Conservation (phyloP, 495 filamentous ascomycete genomes). For the Rhizodiscina lignyota region DNA sequence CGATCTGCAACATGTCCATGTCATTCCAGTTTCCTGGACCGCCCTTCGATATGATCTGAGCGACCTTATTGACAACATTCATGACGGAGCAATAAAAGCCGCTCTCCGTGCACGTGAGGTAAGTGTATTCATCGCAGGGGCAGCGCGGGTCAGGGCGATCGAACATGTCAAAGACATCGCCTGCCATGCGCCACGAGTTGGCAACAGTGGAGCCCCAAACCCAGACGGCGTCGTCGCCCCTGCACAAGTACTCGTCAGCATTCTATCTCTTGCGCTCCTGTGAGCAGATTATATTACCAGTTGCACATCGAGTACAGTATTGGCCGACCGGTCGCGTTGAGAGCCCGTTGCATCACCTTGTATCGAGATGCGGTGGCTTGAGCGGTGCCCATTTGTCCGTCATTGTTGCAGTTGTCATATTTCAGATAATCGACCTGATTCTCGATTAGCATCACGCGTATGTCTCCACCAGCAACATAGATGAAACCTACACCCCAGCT, state of each 20-base stretch:
- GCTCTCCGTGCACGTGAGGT: constrained; percentile 28
- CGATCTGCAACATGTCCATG: constrained; percentile 21
- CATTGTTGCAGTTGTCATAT: constrained; percentile 56
- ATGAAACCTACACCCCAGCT: constrained; percentile 32
- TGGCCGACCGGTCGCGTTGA: constrained; percentile 32
- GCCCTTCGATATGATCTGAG: constrained; percentile 7
- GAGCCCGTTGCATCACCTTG: constrained; percentile 41
- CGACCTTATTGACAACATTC: constrained; percentile 20
- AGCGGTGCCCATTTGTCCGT: constrained; percentile 31
- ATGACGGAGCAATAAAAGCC: constrained; percentile 37
- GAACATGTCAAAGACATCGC: constrained; percentile 31
- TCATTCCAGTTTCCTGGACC: constrained; percentile 17
- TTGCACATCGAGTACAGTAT: constrained; percentile 51
- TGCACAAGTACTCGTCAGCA: no score
- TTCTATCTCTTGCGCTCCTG: no score
- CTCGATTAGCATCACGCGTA: not conserved
- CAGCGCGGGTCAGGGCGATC: constrained; percentile 16
- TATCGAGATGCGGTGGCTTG: constrained; percentile 35
- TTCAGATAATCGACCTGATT: constrained; percentile 32
- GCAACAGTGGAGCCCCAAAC: constrained; percentile 37
- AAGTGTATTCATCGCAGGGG: constrained; percentile 19
- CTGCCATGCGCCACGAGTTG: constrained; percentile 39
- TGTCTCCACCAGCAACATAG: not conserved
- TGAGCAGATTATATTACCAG: constrained; percentile 40
- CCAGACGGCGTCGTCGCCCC: no score